Evolutionary conservation across 2,329 filamentous ascomycete species (phyloP), one percentile per base, ranked within the genome.

Genomic region (Clonostachys sp.): DNA sequence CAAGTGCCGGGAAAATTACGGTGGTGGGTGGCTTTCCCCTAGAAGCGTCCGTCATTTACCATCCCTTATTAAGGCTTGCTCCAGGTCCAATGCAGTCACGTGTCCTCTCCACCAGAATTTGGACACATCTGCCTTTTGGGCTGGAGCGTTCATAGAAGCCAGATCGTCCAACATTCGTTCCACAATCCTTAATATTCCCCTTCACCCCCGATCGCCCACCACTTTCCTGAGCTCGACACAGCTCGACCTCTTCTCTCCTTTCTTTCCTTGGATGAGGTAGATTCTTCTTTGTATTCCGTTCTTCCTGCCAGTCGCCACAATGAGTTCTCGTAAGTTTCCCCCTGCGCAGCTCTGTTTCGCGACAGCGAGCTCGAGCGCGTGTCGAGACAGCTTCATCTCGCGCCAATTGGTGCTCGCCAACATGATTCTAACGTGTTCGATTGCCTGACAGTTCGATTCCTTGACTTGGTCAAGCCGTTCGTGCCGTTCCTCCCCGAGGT

Each of bases 401-500:
- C 51, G 57, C 54, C 52, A 57, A 61, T 61, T 63, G 61, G 49
- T 20, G 40, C 46, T 45, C 49, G 45, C 55, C 50, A 47, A 46
- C 34, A 50, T 44, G 41, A 50, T 51, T 51, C 65, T 68, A 49
- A 68, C 56, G 12, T 48, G 49, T 45, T 41, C 48, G 42, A 48
- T 51, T 50, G 44, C 43, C 46, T 38, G 48, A 47, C 63, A 97
- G 92, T 99, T 75, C 91, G 94, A 72, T 99, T 99, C 71, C 92
- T 99, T 78, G 94, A 99, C 76, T 83, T 97, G 71, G 94, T 99
- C 78, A 99, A 99, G 78, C 94, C 94, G 67, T 99, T 99, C 72
- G 90, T 95, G 81, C 92, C 94, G 78, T 91, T 97, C 83, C 89
- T 99, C 71, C 94, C 94, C 67, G 94, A 99, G 87, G 94, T 99